These are phyloP conservation scores for Globisporangium middletonii DNA, from an alignment of 352 stramenopile genomes.

Conservation along the genomic window DNA sequence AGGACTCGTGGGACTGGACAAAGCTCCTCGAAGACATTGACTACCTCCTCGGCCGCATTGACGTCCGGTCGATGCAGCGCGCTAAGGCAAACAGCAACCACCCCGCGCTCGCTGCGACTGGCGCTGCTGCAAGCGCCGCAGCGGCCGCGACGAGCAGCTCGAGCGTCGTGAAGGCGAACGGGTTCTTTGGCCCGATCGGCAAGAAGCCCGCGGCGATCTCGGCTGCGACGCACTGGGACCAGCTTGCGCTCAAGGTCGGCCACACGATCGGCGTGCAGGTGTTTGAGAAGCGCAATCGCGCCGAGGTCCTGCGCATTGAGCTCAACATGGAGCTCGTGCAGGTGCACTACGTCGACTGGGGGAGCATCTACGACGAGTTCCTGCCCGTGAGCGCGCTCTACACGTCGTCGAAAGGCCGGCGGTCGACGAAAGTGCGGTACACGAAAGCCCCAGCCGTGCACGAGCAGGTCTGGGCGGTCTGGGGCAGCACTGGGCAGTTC, in stretches of 20 bases:
- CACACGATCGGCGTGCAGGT: constrained; percentile 70
- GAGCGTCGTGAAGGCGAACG: background rate
- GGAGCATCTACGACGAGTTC: constrained; percentile 81
- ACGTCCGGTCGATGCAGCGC: constrained; percentile 34
- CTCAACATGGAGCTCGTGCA: constrained; percentile 69
- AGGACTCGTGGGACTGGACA: constrained; percentile 75
- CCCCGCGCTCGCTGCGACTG: constrained; percentile 5
- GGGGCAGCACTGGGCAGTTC: constrained; percentile 59
- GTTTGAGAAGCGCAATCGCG: constrained; percentile 68
- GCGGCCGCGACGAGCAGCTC: background rate
- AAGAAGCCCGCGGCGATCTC: constrained; percentile 10
- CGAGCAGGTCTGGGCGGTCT: constrained; percentile 68
- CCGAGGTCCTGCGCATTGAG: constrained; percentile 55
- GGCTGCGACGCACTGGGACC: constrained; percentile 54
- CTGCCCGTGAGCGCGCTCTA: constrained; percentile 59
- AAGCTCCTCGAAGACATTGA: constrained; percentile 77
- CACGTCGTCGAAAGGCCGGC: constrained; percentile 17
- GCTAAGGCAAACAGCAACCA: constrained; percentile 18
- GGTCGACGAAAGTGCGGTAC: constrained; percentile 46
- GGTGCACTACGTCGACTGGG: constrained; percentile 77
- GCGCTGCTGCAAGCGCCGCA: background rate
- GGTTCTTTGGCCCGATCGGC: background rate
- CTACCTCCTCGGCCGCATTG: constrained; percentile 48
- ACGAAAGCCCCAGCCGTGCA: constrained; percentile 62
- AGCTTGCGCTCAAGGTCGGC: constrained; percentile 47